phyloP scores from a whole-genome alignment of 371 early-diverging fungal species.

The Rhizomucor pusillus region DNA sequence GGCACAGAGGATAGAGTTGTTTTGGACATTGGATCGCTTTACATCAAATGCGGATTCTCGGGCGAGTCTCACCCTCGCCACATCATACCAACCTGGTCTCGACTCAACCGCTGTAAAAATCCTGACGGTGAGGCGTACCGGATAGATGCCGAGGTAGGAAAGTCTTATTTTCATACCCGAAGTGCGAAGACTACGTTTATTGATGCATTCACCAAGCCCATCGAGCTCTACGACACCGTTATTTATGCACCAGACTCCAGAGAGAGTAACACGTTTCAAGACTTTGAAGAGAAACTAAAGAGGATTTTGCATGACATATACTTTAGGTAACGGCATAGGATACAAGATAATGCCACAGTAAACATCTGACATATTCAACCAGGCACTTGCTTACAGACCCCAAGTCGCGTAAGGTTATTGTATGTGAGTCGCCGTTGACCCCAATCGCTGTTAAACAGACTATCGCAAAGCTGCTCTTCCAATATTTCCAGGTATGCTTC shows the following conservation, averaged over 20 bases:
- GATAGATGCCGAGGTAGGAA: constrained; percentile 38
- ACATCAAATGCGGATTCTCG: constrained; percentile 86
- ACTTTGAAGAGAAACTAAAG: constrained; percentile 40
- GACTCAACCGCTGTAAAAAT: constrained; percentile 23
- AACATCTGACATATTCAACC: background rate
- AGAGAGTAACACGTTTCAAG: too few species aligned
- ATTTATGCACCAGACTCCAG: too few species aligned
- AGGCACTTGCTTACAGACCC: constrained; percentile 81
- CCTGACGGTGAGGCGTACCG: constrained; percentile 45
- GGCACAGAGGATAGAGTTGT: constrained; percentile 83
- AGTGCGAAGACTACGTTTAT: too few species aligned
- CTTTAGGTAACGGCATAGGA: constrained; percentile 30
- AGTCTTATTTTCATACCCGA: too few species aligned
- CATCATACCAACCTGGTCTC: constrained; percentile 55
- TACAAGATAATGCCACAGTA: constrained; percentile 1
- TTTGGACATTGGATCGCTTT: constrained; percentile 81
- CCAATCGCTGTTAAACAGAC: constrained; percentile 73
- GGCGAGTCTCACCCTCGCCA: constrained; percentile 83
- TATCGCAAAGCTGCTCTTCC: constrained; percentile 73
- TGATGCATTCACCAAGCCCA: constrained; percentile 18
- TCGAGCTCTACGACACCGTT: constrained; percentile 41
- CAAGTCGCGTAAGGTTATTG: constrained; percentile 81
- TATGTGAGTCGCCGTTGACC: constrained; percentile 78
- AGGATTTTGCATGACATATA: constrained; percentile 44
- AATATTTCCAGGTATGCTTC: constrained; percentile 68